Percentiles rank a stretch among this genome's conserved stretches.
phyloP scores from a whole-genome alignment of 768 basidiomycete species.

The Imleria badia region DNA sequence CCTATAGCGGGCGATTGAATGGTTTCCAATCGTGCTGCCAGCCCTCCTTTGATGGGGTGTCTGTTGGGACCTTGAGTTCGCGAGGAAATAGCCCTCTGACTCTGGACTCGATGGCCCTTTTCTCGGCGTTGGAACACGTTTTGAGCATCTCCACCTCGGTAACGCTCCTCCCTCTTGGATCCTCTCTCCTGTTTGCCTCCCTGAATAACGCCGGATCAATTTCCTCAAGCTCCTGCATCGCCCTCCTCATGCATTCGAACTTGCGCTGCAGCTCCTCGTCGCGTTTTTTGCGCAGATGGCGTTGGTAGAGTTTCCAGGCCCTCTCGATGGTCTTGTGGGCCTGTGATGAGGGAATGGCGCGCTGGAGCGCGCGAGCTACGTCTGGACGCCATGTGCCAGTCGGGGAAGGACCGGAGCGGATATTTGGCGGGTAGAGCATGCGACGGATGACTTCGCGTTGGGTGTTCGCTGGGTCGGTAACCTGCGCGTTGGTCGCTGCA shows the following conservation, averaged over 20 bases:
- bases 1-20: constrained; percentile 49
- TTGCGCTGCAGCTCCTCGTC: constrained; percentile 72
- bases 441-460: constrained; percentile 74
- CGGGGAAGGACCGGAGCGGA: constrained; percentile 69
- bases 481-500: constrained; percentile 37
- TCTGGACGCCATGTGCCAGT: constrained; percentile 84
- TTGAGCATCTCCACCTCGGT: constrained; percentile 61
- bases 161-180: constrained; percentile 62
- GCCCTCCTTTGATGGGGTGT: constrained; percentile 76
- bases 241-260: constrained; percentile 76
- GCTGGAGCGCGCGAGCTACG: constrained; percentile 71
- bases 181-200: constrained; percentile 73
- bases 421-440: constrained; percentile 75
- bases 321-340: constrained; percentile 91
- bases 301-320: constrained; percentile 81
- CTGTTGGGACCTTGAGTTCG: constrained; percentile 81
- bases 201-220: constrained; percentile 53
- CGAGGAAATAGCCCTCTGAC: constrained; percentile 84
- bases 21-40: constrained; percentile 90
- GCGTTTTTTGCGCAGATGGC: constrained; percentile 69
- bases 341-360: constrained; percentile 84
- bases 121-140: constrained; percentile 62
- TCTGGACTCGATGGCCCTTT: constrained; percentile 71
- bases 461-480: constrained; percentile 45
- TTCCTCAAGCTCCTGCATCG: constrained; percentile 77